These are phyloP conservation scores for Nannizzia gypsea DNA, from an alignment of 2,329 filamentous ascomycete genomes.

Conservation along the genomic window DNA sequence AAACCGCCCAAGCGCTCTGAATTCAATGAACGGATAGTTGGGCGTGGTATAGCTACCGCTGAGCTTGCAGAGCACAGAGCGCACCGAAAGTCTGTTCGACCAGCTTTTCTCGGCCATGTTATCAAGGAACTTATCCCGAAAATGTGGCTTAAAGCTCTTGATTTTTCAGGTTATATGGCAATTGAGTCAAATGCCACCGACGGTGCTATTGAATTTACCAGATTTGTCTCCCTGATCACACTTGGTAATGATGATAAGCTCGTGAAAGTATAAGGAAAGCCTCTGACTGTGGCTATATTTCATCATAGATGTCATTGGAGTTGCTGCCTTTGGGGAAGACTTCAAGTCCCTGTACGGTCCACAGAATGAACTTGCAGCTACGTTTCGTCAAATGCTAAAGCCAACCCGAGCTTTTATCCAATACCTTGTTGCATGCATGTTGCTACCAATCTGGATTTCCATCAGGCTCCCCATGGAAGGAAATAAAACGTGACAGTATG, in stretches of 20 bases:
- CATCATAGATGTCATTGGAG: constrained; percentile 43
- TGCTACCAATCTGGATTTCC: constrained; percentile 43
- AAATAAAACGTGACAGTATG: constrained; percentile 24
- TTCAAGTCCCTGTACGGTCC: constrained; percentile 43
- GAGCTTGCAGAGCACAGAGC: constrained; percentile 41
- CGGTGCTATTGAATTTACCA: constrained; percentile 27
- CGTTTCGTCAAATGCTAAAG: constrained; percentile 42
- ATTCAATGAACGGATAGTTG: constrained; percentile 39
- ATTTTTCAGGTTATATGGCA: constrained; percentile 25
- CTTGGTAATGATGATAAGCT: constrained; percentile 1
- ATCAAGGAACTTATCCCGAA: constrained; percentile 26
- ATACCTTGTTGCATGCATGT: constrained; percentile 33
- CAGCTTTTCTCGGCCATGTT: constrained; percentile 28
- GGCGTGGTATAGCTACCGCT: constrained; percentile 40
- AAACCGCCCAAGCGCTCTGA: constrained; percentile 36
- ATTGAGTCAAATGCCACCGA: constrained; percentile 12
- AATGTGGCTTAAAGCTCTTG: constrained; percentile 30
- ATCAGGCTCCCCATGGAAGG: constrained; percentile 32
- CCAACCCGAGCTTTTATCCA: constrained; percentile 34
- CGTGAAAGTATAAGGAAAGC: too few species aligned
- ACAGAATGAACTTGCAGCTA: constrained; percentile 41
- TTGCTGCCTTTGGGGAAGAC: constrained; percentile 46
- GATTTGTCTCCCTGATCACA: constrained; percentile 23
- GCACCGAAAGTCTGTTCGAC: constrained; percentile 31
- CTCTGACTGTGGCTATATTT: constrained; percentile 34